phyloP scores from a whole-genome alignment of 768 basidiomycete species.

The Inosperma sp. region DNA sequence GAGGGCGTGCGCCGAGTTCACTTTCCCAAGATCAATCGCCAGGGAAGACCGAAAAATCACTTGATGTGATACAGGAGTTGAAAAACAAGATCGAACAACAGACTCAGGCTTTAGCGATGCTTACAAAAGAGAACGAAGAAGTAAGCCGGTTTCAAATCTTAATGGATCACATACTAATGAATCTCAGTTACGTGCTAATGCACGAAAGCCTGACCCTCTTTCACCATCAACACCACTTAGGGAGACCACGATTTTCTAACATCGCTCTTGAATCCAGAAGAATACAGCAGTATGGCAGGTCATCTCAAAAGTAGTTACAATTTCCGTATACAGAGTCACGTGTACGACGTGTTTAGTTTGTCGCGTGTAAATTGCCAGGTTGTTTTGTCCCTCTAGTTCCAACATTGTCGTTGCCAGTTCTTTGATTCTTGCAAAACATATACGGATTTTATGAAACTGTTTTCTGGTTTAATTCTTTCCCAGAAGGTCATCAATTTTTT shows the following conservation, averaged over 20 bases:
- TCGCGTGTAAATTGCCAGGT: conserved; percentile 19
- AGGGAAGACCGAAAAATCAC: conserved; percentile 14
- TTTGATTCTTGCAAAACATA: neutral
- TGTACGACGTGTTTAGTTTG: conserved; percentile 26
- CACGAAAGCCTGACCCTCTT: neutral
- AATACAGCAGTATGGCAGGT: neutral
- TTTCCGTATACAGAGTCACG: conserved; percentile 18
- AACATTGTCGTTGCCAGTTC: conserved; percentile 6
- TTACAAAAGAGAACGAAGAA: conserved; percentile 46
- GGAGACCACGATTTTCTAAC: too few relatives aligned
- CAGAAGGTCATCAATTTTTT: neutral
- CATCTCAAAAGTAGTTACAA: neutral
- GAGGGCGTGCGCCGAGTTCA: conserved; percentile 8
- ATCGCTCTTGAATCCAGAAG: too few relatives aligned
- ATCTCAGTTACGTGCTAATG: neutral
- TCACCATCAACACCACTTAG: neutral
- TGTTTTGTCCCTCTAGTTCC: conserved; percentile 18
- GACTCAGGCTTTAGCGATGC: conserved; percentile 36
- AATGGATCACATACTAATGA: too few relatives aligned
- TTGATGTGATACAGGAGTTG: conserved; percentile 38
- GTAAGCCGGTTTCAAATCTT: too few relatives aligned
- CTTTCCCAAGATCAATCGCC: conserved; percentile 15
- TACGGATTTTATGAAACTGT: neutral
- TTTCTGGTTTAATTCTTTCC: neutral
- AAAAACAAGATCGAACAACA: conserved; percentile 48